Evolutionary conservation across 2,329 filamentous ascomycete species (phyloP).

Genomic region (Fusarium oligoseptatum): DNA sequence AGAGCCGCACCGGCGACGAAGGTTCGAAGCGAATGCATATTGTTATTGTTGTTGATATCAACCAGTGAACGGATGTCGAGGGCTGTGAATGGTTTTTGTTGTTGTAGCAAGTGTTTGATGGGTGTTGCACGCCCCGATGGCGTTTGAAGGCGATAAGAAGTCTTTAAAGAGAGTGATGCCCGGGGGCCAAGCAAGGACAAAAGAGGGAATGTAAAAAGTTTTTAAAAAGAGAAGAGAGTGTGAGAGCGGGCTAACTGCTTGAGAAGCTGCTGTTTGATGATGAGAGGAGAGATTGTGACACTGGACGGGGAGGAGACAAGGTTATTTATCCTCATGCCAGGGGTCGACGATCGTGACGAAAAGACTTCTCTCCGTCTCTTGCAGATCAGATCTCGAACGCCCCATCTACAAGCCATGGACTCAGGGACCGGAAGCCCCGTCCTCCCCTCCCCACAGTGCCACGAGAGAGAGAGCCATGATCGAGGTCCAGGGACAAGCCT

Average conservation of each 20-base stretch:
- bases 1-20: conserved; percentile 55
- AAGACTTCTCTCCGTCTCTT: neutral
- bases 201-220: conserved; percentile 24
- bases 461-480: conserved; percentile 2
- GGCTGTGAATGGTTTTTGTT: conserved; percentile 24
- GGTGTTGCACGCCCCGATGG: conserved; percentile 15
- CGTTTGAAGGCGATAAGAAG: conserved; percentile 25
- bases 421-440: conserved; percentile 37
- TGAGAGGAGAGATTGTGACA: conserved; percentile 1
- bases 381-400: conserved; percentile 13
- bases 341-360: neutral
- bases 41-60: conserved; percentile 23
- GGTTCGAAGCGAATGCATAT: conserved; percentile 41
- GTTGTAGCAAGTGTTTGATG: conserved; percentile 14
- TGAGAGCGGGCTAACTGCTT: conserved; percentile 38
- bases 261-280: conserved; percentile 42
- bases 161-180: conserved; percentile 44
- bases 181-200: conserved; percentile 10
- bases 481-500: conserved; percentile 10
- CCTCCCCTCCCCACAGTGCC: conserved; percentile 22
- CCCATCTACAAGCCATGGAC: conserved; percentile 1
- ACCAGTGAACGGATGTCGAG: conserved; percentile 28
- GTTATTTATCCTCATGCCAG: conserved; percentile 41
- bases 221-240: conserved; percentile 33
- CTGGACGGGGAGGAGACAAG: conserved; percentile 20